Evolutionary conservation across 2,329 filamentous ascomycete genomes (phyloP), one percentile per base, ranked within the genome.

Genomic region (Colletotrichum orbiculare): DNA sequence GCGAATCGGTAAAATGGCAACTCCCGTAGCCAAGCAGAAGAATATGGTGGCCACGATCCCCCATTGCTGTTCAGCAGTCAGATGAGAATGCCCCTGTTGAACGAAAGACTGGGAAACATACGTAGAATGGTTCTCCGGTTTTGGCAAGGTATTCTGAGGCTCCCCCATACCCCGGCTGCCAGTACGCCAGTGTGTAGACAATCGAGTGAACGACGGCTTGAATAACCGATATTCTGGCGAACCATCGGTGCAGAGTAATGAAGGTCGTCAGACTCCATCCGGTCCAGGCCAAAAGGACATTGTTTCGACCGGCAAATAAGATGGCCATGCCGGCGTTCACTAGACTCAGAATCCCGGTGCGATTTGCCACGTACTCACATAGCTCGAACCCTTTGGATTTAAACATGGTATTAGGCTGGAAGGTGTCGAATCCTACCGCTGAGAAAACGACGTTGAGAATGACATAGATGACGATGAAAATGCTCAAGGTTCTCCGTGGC

Each of bases 381-480:
- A 82, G 68, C 62, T 79, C 72, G 45, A 60, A 58, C 2, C 52
- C 50, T 7, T 39, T 17, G n/a, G 54, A 59, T 4, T 57, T 35
- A 12, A 59, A 64, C 37, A 41, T 53, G 52, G 48, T 33, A 53
- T 78, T 74, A 0, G 75, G 76, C 7, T 68, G 65, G 8, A 65
- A 64, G 61, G 0, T 70, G 59, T 50, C 37, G 66, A 72, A 74
- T 7, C 73, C 69, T 10, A 73, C 69, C 6, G 67, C 70, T 2
- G 79, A 71, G 12, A 79, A 55, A 12, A 77, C 55, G 58, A 82
- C 82, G 33, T 81, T 70, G 10, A 71, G 66, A 13, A 79, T 65
- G 17, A 83, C 71, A 46, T 79, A 71, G 13, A 75, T 47, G 45
- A 73, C 49, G 43, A 85, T 80, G 69, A 80, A 85, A 11, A 83